Evolutionary conservation across 371 early-diverging fungal genomes (phyloP).

Genomic region (Paramicrosporidium saccamoebae): DNA sequence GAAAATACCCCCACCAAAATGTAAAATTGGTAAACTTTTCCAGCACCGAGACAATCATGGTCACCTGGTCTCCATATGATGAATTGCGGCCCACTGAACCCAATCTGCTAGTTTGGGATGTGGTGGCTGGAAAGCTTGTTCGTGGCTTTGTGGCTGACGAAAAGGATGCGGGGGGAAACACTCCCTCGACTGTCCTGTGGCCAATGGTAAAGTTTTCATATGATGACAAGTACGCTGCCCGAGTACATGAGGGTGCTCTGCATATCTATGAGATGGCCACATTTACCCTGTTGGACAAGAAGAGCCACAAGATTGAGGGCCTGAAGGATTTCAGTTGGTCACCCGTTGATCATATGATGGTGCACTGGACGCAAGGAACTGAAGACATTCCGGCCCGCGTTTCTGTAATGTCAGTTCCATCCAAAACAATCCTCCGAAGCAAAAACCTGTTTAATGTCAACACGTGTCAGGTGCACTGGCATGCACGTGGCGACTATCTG

Average conservation of each 20-base stretch:
- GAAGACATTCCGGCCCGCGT: constrained; percentile 87
- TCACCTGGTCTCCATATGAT: constrained; percentile 70
- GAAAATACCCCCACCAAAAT: constrained; percentile 61
- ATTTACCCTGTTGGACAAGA: constrained; percentile 75
- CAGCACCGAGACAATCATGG: constrained; percentile 64
- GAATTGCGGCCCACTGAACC: constrained; percentile 10
- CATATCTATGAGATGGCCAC: constrained; percentile 61
- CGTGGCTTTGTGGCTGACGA: constrained; percentile 37
- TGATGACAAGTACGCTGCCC: constrained; percentile 68
- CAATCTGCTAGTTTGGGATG: constrained; percentile 73
- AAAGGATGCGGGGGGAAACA: constrained; percentile 1
- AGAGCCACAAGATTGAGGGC: constrained; percentile 57
- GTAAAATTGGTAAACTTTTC: constrained; percentile 71
- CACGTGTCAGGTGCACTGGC: constrained; percentile 69
- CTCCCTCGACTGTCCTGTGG: constrained; percentile 15
- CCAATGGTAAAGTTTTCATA: constrained; percentile 89
- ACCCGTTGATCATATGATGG: constrained; percentile 37
- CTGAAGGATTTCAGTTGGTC: constrained; percentile 74
- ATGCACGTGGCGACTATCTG: constrained; percentile 52
- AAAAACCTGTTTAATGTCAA: constrained; percentile 85
- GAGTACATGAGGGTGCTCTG: constrained; percentile 41
- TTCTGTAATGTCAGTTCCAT: constrained; percentile 45
- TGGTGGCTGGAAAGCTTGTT: constrained; percentile 37
- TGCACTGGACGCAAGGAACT: constrained; percentile 81
- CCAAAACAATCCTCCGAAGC: constrained; percentile 47